Percentiles rank a stretch among this genome's conserved stretches.
These are phyloP conservation scores for Alternaria arborescens DNA, from an alignment of 2,329 filamentous ascomycete species.

Conservation along the genomic window DNA sequence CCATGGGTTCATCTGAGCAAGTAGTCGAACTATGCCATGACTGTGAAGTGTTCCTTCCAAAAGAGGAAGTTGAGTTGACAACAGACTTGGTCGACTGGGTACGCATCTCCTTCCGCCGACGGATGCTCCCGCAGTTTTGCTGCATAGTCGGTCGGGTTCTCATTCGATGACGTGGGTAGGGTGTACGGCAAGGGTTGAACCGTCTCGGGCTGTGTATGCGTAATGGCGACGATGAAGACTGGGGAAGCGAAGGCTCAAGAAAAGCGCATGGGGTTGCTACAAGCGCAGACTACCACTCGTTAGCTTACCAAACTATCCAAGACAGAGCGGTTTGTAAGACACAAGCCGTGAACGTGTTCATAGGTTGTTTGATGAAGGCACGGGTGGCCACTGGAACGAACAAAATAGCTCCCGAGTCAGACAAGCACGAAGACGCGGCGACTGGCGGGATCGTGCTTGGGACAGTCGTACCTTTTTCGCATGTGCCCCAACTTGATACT, in stretches of 20 bases:
- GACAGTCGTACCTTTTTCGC: conserved; percentile 44
- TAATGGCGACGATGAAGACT: conserved; percentile 36
- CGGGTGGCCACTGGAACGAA: conserved; percentile 43
- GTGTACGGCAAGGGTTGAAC: conserved; percentile 22
- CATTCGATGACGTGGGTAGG: conserved; percentile 33
- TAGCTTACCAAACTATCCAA: conserved; percentile 50
- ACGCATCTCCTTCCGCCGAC: conserved; percentile 40
- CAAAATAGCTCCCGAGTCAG: conserved; percentile 45
- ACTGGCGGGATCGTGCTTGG: conserved; percentile 34
- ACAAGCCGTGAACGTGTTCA: conserved; percentile 52
- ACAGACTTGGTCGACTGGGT: conserved; percentile 42
- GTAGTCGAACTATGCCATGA: conserved; percentile 35
- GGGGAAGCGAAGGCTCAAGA: conserved; percentile 40
- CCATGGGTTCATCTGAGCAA: conserved; percentile 28
- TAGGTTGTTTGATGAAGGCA: conserved; percentile 45
- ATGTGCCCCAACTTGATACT: conserved; percentile 36
- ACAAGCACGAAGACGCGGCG: conserved; percentile 38
- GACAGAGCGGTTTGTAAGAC: conserved; percentile 49
- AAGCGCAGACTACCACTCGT: conserved; percentile 48
- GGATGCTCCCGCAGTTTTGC: conserved; percentile 30
- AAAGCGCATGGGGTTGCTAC: conserved; percentile 40
- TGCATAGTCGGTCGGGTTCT: conserved; percentile 34
- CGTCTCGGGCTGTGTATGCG: conserved; percentile 22
- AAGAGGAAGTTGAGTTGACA: conserved; percentile 36
- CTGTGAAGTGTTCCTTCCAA: conserved; percentile 28